These are phyloP conservation scores for Ophiocordyceps camponoti-rufipedis DNA, from an alignment of 2,329 filamentous ascomycete species.

Conservation along the genomic window DNA sequence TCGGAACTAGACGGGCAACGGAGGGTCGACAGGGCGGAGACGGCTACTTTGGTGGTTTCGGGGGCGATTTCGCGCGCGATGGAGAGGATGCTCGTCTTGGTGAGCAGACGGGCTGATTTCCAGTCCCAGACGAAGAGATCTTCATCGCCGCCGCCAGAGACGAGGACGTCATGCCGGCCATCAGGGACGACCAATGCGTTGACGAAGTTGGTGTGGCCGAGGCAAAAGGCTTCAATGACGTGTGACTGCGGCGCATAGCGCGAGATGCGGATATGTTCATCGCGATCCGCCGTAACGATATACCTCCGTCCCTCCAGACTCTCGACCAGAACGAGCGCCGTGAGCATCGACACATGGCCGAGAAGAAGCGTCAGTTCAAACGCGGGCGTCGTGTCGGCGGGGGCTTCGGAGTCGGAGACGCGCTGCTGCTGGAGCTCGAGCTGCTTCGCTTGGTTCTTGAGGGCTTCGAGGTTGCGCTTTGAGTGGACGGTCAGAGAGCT, in stretches of 20 bases:
- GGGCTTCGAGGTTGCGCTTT: slow-evolving; percentile 39
- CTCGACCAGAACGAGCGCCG: slow-evolving; percentile 43
- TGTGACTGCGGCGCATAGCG: slow-evolving; percentile 67
- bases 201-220: slow-evolving; percentile 77
- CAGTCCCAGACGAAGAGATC: slow-evolving; percentile 73
- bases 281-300: slow-evolving; percentile 37
- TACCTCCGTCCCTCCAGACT: slow-evolving; percentile 21
- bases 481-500: slow-evolving; percentile 46
- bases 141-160: slow-evolving; percentile 78
- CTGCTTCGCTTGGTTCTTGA: slow-evolving; percentile 37
- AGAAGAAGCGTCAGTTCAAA: slow-evolving; percentile 69
- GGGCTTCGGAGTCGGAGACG: neutral
- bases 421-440: slow-evolving; percentile 15
- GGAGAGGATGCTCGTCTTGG: slow-evolving; percentile 32
- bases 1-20: slow-evolving; percentile 11
- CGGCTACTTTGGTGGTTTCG: slow-evolving; percentile 23
- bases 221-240: slow-evolving; percentile 75
- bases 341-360: slow-evolving; percentile 91
- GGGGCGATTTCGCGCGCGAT: slow-evolving; percentile 19
- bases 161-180: slow-evolving; percentile 38
- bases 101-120: slow-evolving; percentile 34
- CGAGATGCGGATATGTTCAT: slow-evolving; percentile 72
- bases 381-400: slow-evolving; percentile 15
- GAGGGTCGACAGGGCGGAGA: slow-evolving; percentile 23
- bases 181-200: slow-evolving; percentile 52